Base-by-base conservation (phyloP, 257 asterid genomes). In the Lavandula angustifolia region DNA sequence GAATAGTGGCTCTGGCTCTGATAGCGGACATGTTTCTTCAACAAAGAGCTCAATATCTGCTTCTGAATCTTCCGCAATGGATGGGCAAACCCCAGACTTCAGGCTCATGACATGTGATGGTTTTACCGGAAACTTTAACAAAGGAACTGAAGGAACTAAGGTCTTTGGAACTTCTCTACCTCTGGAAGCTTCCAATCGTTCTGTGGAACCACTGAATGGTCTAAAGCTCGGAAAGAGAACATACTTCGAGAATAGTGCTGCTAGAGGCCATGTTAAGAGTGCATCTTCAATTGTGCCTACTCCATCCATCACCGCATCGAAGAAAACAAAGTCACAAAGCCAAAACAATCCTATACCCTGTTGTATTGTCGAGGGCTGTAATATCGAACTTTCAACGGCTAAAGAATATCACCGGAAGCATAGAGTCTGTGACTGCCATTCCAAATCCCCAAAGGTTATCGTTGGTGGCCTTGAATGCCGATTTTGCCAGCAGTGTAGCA, bases 401-500 rank as follows among this genome's bases (percentile, higher is more conserved):
- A 89, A 89, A 75, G 98, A 89, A 14, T 89, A 92, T 74, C 95
- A 92, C 64, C 82, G 92, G 14, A 89, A 89, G 85, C 97, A 92
- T 73, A 80, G 84, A 70, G 96, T 92, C 44, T 92, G 98, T 57
- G 97, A 78, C 41, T 14, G 43, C 46, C 98, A 92, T 78, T 87
- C 98, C 49, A 92, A 92, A 66, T 75, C 76, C 78, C 81, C 95
- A 9, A 84, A 82, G 75, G 96, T 87, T 8, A 44, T 78, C 17
- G 77, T 92, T 33, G 87, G 84, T 63, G 96, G 95, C 56, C 64
- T 73, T 56, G 96, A 83, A 42, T 95, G 89, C 35, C 89, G 98
- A 22, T 92, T 92, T 77, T 92, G 98, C 76, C 98, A 92, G 65
- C 98, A 92, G 73, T 92, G 98, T 78, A 92, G 98, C 89, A 89